Evolutionary conservation across 2,329 filamentous ascomycete species (phyloP), one percentile per base, ranked within the genome.

Genomic region (Sporothrix luriei): DNA sequence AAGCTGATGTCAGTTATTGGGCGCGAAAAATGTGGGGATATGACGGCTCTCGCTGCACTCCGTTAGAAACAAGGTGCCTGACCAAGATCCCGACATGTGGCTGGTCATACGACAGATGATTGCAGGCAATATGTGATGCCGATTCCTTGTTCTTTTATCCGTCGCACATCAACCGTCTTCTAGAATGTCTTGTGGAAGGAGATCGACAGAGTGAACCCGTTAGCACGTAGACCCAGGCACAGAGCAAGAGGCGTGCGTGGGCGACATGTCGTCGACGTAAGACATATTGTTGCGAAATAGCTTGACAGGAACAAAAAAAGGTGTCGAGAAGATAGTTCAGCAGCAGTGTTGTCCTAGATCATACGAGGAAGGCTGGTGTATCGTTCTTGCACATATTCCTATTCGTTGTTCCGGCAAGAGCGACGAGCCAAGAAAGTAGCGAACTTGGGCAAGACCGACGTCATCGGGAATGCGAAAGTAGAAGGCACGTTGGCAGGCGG

Each of bases 391-490:
- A n/a, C 4, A 11, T 11, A 21, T 21, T 10, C 38, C 4, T 16
- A 21, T 0, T 1, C 4, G 16, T 29, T 33, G 7, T n/a, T 46
- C 24, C 7, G 43, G 61, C 21, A 65, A n/a, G 61, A 65, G 14
- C 61, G 43, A 51, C 13, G 16, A 49, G 61, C 16, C 43, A 49
- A 51, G 16, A n/a, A 62, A 46, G 16, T 7, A 7, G n/a, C 65
- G 19, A 68, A 33, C 33, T 38, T 38, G 33, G 55, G 55, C 52
- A 68, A 43, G 64, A 70, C 46, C 64, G 54, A 70, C 69, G 69
- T 70, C 69, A 70, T 70, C 64, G 62, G 52, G 29, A 13, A 33
- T 38, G 21, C 21, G 52, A 55, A 21, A 33, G 7, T 13, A 33
- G 54, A 52, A 68, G 26, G 38, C n/a, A 38, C 38, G 55, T 43